Evolutionary conservation across 2,329 filamentous ascomycete genomes (phyloP).

Genomic region (Fusarium sp.): DNA sequence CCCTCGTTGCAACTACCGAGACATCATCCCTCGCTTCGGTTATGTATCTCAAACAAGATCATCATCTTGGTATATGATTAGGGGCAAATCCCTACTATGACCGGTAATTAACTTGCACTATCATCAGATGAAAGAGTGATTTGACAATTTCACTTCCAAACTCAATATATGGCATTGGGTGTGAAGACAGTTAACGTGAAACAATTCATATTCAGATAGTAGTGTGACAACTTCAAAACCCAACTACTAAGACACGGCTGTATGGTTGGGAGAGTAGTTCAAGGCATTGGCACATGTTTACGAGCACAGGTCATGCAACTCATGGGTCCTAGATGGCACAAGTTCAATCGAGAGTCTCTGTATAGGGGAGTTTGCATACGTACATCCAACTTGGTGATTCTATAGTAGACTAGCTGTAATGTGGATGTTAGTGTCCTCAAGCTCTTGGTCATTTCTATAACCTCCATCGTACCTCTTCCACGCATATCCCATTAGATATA

Average conservation of each 20-base stretch:
- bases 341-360: not conserved
- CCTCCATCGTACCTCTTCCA: not conserved
- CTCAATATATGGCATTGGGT: too few relatives aligned
- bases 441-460: not conserved
- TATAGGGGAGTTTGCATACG: too few relatives aligned
- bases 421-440: not conserved
- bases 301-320: not conserved
- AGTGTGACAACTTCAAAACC: not conserved
- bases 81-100: not conserved
- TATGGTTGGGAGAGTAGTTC: not conserved
- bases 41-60: not conserved
- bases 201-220: not conserved
- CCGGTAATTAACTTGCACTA: too few relatives aligned
- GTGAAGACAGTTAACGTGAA: not conserved
- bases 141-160: too few relatives aligned
- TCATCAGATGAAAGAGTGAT: too few relatives aligned
- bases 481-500: not conserved
- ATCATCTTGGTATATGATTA: not conserved
- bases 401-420: too few relatives aligned
- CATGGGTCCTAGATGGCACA: not conserved
- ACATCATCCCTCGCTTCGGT: not conserved
- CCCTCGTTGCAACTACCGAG: slow-evolving; percentile 2
- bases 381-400: too few relatives aligned
- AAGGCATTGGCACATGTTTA: not conserved
- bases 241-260: not conserved